Evolutionary conservation across 169 alveolate species (phyloP).

Genomic region (Cryptosporidium baileyi): DNA sequence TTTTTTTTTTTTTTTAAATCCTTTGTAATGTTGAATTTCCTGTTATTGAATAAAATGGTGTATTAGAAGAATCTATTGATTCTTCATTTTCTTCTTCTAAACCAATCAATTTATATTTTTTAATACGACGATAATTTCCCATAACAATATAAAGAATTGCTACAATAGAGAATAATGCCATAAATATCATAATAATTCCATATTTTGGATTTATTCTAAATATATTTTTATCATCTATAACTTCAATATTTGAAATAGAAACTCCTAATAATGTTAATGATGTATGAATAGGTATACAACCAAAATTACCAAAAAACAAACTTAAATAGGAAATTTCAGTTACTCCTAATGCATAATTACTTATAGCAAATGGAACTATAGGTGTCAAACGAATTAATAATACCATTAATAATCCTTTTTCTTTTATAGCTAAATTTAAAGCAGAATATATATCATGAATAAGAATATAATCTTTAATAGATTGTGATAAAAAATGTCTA

Average conservation of each 20-base stretch:
- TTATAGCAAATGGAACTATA: constrained; percentile 9
- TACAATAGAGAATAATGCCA: background rate
- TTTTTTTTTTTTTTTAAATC: background rate
- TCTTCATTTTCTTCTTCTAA: background rate
- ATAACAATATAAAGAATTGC: background rate
- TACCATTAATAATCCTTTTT: background rate
- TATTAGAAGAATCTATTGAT: background rate
- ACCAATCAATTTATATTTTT: background rate
- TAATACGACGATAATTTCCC: background rate
- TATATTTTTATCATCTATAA: background rate
- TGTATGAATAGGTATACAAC: constrained; percentile 1
- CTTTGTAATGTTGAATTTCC: too few species aligned
- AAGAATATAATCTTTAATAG: background rate
- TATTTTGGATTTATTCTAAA: background rate
- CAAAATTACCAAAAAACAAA: constrained; percentile 36
- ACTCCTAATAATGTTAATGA: background rate
- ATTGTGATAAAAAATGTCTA: background rate
- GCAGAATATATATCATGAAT: background rate
- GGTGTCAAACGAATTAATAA: constrained; percentile 18
- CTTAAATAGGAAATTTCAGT: background rate
- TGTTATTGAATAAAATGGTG: background rate
- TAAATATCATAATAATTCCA: background rate
- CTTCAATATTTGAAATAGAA: background rate
- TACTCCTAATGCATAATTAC: constrained; percentile 44
- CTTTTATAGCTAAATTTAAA: background rate